Percentiles rank a stretch among this genome's conserved stretches.
Conservation (phyloP, 2,329 filamentous ascomycete genomes). For the Helicocarpus griseus region DNA sequence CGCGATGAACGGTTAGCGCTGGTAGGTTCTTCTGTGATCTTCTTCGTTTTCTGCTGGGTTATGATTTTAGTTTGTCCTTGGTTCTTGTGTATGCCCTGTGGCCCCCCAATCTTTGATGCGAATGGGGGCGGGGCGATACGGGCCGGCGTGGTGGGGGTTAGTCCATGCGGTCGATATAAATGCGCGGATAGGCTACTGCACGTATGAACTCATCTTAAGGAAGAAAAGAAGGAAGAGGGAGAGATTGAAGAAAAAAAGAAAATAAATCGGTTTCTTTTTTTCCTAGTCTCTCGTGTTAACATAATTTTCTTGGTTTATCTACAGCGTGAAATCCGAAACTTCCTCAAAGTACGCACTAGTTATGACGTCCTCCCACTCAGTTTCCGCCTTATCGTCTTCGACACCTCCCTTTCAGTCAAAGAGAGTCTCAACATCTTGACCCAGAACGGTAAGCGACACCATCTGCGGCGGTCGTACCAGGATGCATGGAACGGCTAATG, state of each 20-base stretch:
- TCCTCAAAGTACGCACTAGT: constrained; percentile 89
- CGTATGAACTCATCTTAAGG: not conserved
- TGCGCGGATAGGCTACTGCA: not conserved
- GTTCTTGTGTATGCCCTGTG: not conserved
- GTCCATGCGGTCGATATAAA: not conserved
- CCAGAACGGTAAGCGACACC: constrained; percentile 63
- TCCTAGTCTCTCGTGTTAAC: constrained; percentile 17
- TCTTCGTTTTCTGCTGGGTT: constrained; percentile 3
- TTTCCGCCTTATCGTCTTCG: constrained; percentile 90
- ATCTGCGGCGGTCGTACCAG: not conserved
- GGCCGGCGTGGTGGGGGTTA: not conserved
- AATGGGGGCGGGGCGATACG: not conserved
- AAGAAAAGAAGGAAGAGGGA: not conserved
- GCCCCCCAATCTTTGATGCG: not conserved
- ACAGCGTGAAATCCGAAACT: constrained; percentile 84
- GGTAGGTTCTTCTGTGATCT: constrained; percentile 25
- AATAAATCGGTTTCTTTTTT: constrained; percentile 6
- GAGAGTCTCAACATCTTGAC: constrained; percentile 93
- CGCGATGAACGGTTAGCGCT: constrained; percentile 41
- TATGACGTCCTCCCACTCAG: constrained; percentile 96
- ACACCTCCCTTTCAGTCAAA: constrained; percentile 89
- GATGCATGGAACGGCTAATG: not conserved
- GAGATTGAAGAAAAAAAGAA: not conserved
- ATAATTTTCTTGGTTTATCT: constrained; percentile 7
- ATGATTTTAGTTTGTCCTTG: not conserved